phyloP scores from a whole-genome alignment of 371 early-diverging fungal genomes.

The Coemansia sp. region DNA sequence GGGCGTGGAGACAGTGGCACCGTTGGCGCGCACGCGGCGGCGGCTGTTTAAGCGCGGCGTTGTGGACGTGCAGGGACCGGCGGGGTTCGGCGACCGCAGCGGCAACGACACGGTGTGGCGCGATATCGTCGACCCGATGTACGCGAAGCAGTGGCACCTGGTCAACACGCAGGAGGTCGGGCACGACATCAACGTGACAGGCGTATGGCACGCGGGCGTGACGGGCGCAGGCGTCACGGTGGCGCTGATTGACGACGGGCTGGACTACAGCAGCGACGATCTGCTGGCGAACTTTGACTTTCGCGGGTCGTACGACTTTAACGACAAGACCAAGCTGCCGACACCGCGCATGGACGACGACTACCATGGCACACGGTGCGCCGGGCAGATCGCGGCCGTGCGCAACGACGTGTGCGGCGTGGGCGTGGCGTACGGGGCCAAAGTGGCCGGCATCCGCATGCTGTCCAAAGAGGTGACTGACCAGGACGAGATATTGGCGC shows the following conservation, averaged over 20 bases:
- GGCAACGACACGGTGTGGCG: conserved; percentile 22
- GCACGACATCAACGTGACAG: conserved; percentile 91
- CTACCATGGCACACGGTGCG: conserved; percentile 95
- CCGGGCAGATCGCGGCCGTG: conserved; percentile 93
- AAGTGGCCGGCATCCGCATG: conserved; percentile 90
- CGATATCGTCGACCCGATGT: conserved; percentile 48
- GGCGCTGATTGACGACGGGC: conserved; percentile 92
- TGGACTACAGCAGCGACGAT: conserved; percentile 84
- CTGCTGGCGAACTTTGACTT: conserved; percentile 85
- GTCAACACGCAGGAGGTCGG: conserved; percentile 63
- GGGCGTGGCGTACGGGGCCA: conserved; percentile 87
- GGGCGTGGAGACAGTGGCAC: conserved; percentile 14
- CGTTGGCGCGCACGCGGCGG: conserved; percentile 12
- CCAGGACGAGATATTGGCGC: conserved; percentile 85
- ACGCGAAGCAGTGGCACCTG: conserved; percentile 51
- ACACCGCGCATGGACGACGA: conserved; percentile 78
- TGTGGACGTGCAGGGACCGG: not conserved
- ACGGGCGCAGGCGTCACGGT: conserved; percentile 85
- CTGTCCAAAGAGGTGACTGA: conserved; percentile 85
- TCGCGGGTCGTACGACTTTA: conserved; percentile 92
- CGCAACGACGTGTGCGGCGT: conserved; percentile 92
- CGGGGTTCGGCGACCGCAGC: conserved; percentile 25
- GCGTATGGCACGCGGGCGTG: conserved; percentile 77
- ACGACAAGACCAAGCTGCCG: conserved; percentile 74
- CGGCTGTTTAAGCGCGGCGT: conserved; percentile 28